A percentile compares a stretch with the other conserved stretches of the same genome.
Evolutionary conservation across 164 flowering plant species (phyloP).

Genomic region (Aristolochia fimbriata): DNA sequence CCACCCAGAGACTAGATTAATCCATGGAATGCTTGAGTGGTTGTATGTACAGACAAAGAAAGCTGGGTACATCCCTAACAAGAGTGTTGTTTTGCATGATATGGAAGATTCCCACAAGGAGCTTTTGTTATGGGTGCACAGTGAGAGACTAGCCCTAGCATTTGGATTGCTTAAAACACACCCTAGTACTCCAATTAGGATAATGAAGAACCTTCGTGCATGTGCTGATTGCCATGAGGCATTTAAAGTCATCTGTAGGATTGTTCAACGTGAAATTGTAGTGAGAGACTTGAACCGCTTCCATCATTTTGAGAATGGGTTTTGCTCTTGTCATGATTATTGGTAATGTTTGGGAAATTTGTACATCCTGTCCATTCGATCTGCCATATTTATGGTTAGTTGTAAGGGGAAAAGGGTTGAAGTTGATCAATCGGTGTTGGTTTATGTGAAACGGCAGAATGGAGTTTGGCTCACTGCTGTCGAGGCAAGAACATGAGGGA

Average conservation of each 20-base stretch:
- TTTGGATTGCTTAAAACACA: slow-evolving; percentile 52
- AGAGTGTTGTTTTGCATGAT: slow-evolving; percentile 49
- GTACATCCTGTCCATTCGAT: no score
- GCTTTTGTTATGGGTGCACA: slow-evolving; percentile 59
- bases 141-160: slow-evolving; percentile 87
- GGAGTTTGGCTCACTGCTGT: no score
- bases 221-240: slow-evolving; percentile 77
- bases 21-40: slow-evolving; percentile 69
- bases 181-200: slow-evolving; percentile 48
- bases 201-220: slow-evolving; percentile 75
- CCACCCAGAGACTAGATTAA: slow-evolving; percentile 58
- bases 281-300: slow-evolving; percentile 85
- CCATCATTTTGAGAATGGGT: slow-evolving; percentile 71
- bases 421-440: no score
- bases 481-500: no score
- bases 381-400: no score
- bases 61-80: slow-evolving; percentile 59
- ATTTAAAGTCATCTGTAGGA: slow-evolving; percentile 49
- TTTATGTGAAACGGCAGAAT: no score
- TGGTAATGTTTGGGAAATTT: slow-evolving; percentile 38
- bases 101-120: slow-evolving; percentile 78
- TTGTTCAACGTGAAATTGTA: slow-evolving; percentile 59
- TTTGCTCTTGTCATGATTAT: slow-evolving; percentile 88
- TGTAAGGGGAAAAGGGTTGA: no score
- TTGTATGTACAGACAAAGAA: slow-evolving; percentile 37